phyloP scores from a whole-genome alignment of 768 basidiomycete genomes.

The Termitomyces sp. region DNA sequence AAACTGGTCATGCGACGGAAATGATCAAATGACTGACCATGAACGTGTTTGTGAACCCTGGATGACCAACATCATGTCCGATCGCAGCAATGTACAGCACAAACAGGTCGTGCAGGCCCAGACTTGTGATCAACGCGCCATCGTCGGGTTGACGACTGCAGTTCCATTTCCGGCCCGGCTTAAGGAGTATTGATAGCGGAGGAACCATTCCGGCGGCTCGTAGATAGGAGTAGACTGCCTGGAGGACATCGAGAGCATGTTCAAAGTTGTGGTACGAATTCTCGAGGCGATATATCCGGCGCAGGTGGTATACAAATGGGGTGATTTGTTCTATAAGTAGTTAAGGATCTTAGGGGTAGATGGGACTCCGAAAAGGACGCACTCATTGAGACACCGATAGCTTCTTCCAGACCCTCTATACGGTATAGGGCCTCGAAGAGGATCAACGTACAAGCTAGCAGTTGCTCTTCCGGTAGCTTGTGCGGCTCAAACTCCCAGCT shows the following conservation, averaged over 20 bases:
- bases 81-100: conserved; percentile 88
- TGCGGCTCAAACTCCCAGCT: conserved; percentile 93
- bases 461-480: conserved; percentile 75
- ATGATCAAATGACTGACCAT: conserved; percentile 58
- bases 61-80: conserved; percentile 97
- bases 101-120: conserved; percentile 73
- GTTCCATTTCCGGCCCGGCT: conserved; percentile 43
- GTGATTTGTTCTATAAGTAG: conserved; percentile 62
- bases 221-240: conserved; percentile 87
- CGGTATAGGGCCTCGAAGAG: conserved; percentile 85
- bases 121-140: conserved; percentile 36
- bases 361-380: conserved; percentile 27
- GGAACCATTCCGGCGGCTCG: conserved; percentile 79
- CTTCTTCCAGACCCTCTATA: conserved; percentile 68
- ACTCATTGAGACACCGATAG: conserved; percentile 57
- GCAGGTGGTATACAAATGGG: conserved; percentile 80
- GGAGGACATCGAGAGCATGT: conserved; percentile 94
- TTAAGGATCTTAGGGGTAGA: conserved; percentile 10
- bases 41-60: conserved; percentile 90
- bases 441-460: conserved; percentile 75
- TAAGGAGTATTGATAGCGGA: conserved; percentile 61
- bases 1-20: not conserved
- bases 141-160: conserved; percentile 32
- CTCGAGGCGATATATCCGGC: conserved; percentile 83
- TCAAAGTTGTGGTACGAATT: conserved; percentile 99